phyloP scores from a whole-genome alignment of 345 rosid species.

The Populus euphratica region DNA sequence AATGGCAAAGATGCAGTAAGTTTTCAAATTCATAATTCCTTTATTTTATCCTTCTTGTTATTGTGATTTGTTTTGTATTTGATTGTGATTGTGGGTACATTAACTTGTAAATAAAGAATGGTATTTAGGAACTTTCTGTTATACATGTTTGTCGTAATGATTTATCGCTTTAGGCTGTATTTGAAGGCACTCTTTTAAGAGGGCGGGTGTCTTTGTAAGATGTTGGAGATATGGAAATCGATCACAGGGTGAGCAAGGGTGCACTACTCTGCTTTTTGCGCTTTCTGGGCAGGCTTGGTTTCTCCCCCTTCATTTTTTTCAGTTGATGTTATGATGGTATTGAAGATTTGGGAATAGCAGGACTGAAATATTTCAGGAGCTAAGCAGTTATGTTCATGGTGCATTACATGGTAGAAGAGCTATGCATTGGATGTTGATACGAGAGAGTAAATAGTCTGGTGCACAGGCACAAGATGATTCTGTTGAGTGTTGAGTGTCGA shows the following conservation, averaged over 20 bases:
- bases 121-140: background rate
- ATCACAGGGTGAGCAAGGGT: background rate
- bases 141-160: background rate
- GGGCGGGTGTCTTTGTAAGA: background rate
- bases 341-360: background rate
- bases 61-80: background rate
- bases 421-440: background rate
- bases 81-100: background rate
- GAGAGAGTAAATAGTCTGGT: background rate
- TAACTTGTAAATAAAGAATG: background rate
- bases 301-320: background rate
- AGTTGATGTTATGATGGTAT: background rate
- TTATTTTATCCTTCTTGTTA: background rate
- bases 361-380: background rate
- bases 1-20: conserved; percentile 94
- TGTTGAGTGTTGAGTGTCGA: background rate
- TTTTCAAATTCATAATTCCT: background rate
- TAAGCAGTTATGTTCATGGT: background rate
- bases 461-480: background rate
- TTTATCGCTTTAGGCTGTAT: background rate
- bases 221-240: background rate
- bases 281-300: background rate
- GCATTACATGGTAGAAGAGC: background rate
- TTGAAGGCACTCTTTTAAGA: background rate
- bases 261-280: background rate